phyloP scores from a whole-genome alignment of 805 yeast species.

The Saccharomycopsis capsularis region DNA sequence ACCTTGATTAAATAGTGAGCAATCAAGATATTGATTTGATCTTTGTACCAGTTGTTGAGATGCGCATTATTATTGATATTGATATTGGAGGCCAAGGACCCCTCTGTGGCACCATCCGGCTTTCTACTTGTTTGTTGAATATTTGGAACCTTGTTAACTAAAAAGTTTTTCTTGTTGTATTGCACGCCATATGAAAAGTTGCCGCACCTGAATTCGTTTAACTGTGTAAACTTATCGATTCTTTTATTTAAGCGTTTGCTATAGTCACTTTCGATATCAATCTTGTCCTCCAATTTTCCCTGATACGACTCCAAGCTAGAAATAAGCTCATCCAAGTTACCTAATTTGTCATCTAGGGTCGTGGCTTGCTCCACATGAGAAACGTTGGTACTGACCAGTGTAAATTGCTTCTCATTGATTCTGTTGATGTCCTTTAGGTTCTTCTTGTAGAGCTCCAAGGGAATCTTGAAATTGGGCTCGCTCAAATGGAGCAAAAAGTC shows the following conservation, averaged over 20 bases:
- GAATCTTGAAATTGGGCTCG: constrained; percentile 16
- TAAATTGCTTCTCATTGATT: constrained; percentile 17
- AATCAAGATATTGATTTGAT: constrained; percentile 16
- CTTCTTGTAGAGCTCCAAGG: constrained; percentile 20
- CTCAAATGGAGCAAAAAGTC: constrained; percentile 19
- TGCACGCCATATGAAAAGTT: neutral
- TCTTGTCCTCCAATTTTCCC: constrained; percentile 12
- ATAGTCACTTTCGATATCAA: constrained; percentile 13
- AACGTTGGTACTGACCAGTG: neutral
- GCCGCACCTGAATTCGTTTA: constrained; percentile 3
- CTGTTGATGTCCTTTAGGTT: constrained; percentile 20
- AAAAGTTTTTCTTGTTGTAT: constrained; percentile 2
- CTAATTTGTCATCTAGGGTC: constrained; percentile 1
- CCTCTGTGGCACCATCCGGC: neutral
- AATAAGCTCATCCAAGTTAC: constrained; percentile 4
- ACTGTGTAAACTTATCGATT: constrained; percentile 6
- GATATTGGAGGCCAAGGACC: neutral
- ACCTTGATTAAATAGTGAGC: constrained; percentile 17
- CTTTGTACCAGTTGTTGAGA: constrained; percentile 14
- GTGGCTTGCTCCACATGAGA: neutral
- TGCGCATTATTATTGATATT: neutral
- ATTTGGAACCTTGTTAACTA: neutral
- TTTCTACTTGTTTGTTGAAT: neutral
- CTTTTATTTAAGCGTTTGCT: constrained; percentile 10
- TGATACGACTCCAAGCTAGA: constrained; percentile 8